Base-by-base conservation (phyloP, 345 rosid species). In the Toxicodendron radicans region DNA sequence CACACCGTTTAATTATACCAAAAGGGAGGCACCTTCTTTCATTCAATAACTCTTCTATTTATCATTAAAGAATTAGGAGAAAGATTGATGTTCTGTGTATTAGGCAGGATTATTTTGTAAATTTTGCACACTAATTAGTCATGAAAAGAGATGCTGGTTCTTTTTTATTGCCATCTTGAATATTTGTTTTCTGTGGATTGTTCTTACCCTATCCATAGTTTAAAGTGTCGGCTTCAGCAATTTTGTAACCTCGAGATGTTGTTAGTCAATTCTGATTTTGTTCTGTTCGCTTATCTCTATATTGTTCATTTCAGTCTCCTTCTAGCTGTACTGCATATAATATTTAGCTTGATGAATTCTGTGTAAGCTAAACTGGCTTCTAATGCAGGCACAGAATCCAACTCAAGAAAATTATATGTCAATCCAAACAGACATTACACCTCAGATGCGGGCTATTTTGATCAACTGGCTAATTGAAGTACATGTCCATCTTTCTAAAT, bases 381-480 rank as follows among this genome's bases (percentile, higher is more conserved):
- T 70, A 73, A 38, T 84, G 84, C 86, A 95, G 99, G 91, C 85
- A 48, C 78, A 87, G 53, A 78, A 80, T 80, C 83, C 87, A 70
- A 76, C 86, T 62, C 56, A 79, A 76, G 91, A 73, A 73, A 76
- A 83, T 81, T 90, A 93, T 81, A 76, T 91, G 89, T 81, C 88
- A 66, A 74, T 77, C 70, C 96, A 88, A 71, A 66, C 84, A 43
- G 90, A 89, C 51, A 82, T 89, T 78, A 86, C 88, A 43, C 90
- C 96, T 78, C 81, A 69, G 57, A 91, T 91, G 85, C 89, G 99
- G 78, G 92, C 93, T 82, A 86, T 95, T 72, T 80, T 95, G 84
- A 80, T 95, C 85, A 95, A 95, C 84, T 95, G 99, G 99, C 88
- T 95, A 66, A 79, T 93, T 80, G 99, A 95, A 85, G 99, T 95